These are phyloP conservation scores for Fraxinus platypoda DNA, from an alignment of 305 asterid genomes.

Conservation along the genomic window DNA sequence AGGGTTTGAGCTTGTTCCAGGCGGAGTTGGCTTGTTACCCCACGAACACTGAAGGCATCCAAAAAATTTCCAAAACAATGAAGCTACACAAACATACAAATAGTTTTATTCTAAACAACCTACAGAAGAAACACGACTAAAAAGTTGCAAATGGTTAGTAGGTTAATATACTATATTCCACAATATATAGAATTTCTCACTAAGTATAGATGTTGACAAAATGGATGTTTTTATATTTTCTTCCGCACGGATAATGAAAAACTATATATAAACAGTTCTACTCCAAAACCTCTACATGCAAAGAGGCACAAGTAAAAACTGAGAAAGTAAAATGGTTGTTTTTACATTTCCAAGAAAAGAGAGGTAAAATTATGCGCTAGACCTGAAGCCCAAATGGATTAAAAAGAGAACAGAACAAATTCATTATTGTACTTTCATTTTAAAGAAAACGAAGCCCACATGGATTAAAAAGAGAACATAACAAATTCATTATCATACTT, in stretches of 20 bases:
- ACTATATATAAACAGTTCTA: not conserved
- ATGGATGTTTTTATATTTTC: not conserved
- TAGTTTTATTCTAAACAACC: not conserved
- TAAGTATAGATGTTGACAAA: not conserved
- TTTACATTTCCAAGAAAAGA: not conserved
- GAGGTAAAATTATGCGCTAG: too few species aligned
- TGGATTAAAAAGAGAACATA: too few species aligned
- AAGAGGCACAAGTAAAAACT: not conserved
- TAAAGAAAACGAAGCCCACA: not conserved
- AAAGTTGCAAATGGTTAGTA: not conserved
- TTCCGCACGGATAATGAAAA: not conserved
- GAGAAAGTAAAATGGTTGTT: not conserved
- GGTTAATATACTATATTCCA: not conserved
- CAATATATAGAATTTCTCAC: not conserved
- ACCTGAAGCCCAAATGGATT: too few species aligned
- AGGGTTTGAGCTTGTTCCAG: constrained; percentile 79
- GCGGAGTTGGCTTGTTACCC: constrained; percentile 60
- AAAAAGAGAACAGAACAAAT: too few species aligned
- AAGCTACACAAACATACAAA: not conserved
- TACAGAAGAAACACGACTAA: not conserved
- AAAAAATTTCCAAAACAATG: not conserved
- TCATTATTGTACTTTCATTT: too few species aligned
- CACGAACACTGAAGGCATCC: constrained; percentile 40
- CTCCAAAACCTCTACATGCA: not conserved
- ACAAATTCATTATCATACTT: too few species aligned